A percentile compares a stretch with the other conserved stretches of the same genome.
Conservation (phyloP, 2,329 filamentous ascomycete species). For the Colletotrichum orbiculare region DNA sequence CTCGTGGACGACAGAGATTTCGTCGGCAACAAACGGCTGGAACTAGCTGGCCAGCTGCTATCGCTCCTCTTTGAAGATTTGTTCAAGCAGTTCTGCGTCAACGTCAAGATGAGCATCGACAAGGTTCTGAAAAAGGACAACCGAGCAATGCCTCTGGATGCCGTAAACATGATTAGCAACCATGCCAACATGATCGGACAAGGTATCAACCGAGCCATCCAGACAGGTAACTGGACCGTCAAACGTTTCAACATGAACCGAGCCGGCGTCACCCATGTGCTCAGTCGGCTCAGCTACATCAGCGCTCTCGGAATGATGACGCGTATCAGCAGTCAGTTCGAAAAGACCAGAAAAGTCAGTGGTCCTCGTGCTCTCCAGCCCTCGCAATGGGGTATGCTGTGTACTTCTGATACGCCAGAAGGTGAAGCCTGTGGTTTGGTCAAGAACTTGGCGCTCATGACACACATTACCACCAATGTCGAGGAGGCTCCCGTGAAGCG, state of each 20-base stretch:
- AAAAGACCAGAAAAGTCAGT: slow-evolving; percentile 97
- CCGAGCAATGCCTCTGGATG: slow-evolving; percentile 88
- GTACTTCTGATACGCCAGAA: slow-evolving; percentile 96
- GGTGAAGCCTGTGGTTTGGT: slow-evolving; percentile 98
- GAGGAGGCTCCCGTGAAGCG: slow-evolving; percentile 91
- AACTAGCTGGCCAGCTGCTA: slow-evolving; percentile 93
- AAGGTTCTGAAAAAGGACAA: slow-evolving; percentile 96
- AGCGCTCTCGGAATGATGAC: slow-evolving; percentile 99
- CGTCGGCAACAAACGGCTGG: slow-evolving; percentile 95
- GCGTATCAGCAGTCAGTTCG: slow-evolving; percentile 96
- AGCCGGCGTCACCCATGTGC: slow-evolving; percentile 94
- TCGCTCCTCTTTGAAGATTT: slow-evolving; percentile 96
- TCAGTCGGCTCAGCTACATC: slow-evolving; percentile 96
- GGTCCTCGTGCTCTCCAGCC: slow-evolving; percentile 96
- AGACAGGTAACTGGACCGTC: slow-evolving; percentile 97
- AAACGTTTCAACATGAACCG: slow-evolving; percentile 99
- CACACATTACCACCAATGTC: slow-evolving; percentile 96
- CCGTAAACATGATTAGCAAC: slow-evolving; percentile 83
- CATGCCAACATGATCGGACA: slow-evolving; percentile 89
- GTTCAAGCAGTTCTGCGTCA: slow-evolving; percentile 93
- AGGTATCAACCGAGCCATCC: slow-evolving; percentile 95
- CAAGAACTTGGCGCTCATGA: slow-evolving; percentile 98
- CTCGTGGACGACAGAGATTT: slow-evolving; percentile 97
- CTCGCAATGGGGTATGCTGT: slow-evolving; percentile 98
- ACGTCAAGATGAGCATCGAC: slow-evolving; percentile 93